Evolutionary conservation across 2,329 filamentous ascomycete species (phyloP).

Genomic region (Amphichorda felina): DNA sequence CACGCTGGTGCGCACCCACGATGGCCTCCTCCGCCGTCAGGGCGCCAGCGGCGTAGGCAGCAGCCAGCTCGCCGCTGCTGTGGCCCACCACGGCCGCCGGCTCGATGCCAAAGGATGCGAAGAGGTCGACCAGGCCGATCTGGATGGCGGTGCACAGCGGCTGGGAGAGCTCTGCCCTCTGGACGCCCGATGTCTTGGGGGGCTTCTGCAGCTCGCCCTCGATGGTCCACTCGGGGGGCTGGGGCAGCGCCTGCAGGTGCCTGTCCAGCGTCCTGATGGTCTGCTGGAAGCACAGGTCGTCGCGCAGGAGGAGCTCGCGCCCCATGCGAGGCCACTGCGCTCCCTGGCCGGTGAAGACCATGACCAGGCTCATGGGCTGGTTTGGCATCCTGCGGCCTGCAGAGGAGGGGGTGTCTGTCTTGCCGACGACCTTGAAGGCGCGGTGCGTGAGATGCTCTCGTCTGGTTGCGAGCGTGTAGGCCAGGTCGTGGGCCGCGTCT

Average conservation of each 20-base stretch:
- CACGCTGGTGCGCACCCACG: too few relatives aligned
- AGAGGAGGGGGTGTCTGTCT: background rate
- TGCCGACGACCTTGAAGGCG: slow-evolving; percentile 5
- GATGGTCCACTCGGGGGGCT: too few relatives aligned
- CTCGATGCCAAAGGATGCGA: slow-evolving; percentile 16
- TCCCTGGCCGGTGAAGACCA: slow-evolving; percentile 9
- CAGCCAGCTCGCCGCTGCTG: slow-evolving; percentile 30
- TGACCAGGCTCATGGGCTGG: slow-evolving; percentile 4
- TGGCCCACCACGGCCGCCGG: slow-evolving; percentile 26
- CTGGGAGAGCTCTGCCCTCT: slow-evolving; percentile 18
- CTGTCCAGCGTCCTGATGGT: too few relatives aligned
- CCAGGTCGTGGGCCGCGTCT: slow-evolving; percentile 6
- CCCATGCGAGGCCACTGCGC: slow-evolving; percentile 9
- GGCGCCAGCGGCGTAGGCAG: slow-evolving; percentile 26
- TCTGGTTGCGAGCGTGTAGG: slow-evolving; percentile 9
- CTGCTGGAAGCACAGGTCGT: too few relatives aligned
- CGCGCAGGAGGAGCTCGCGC: slow-evolving; percentile 2
- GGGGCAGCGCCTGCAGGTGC: too few relatives aligned
- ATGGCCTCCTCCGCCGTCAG: slow-evolving; percentile 23
- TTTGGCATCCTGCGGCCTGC: background rate
- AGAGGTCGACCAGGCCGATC: slow-evolving; percentile 25
- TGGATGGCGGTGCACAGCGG: slow-evolving; percentile 30
- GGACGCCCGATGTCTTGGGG: slow-evolving; percentile 4
- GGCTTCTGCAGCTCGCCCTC: slow-evolving; percentile 10
- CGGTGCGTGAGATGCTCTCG: slow-evolving; percentile 7